These are phyloP conservation scores for Kokia cookei DNA, from an alignment of 441 rosid species.

Conservation along the genomic window DNA sequence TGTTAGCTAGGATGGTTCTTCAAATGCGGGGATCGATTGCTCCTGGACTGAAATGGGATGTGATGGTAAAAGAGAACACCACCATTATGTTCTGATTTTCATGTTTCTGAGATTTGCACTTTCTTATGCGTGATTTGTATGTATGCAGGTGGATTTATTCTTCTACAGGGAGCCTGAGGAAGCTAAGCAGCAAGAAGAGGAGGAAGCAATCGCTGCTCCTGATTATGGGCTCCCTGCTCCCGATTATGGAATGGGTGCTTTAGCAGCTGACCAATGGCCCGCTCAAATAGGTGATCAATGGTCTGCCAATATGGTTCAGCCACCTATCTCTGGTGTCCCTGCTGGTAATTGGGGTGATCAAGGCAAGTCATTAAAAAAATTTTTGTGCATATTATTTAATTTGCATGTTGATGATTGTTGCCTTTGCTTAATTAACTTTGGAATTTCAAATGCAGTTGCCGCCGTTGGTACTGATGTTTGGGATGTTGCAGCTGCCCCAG, in stretches of 20 bases:
- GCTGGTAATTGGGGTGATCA: slow-evolving; percentile 36
- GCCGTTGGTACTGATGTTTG: slow-evolving; percentile 27
- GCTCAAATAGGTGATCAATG: slow-evolving; percentile 45
- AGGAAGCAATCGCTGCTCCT: slow-evolving; percentile 36
- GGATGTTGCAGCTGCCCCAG: slow-evolving; percentile 41
- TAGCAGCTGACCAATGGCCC: slow-evolving; percentile 40
- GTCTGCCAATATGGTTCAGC: slow-evolving; percentile 38
- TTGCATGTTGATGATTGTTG: not conserved
- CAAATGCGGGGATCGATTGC: slow-evolving; percentile 94
- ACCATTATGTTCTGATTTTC: not conserved
- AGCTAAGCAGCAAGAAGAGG: slow-evolving; percentile 62
- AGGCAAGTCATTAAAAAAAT: slow-evolving; percentile 2
- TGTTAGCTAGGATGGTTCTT: slow-evolving; percentile 88
- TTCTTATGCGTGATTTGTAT: not conserved
- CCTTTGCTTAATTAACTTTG: not conserved
- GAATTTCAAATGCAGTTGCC: not conserved
- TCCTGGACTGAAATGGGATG: slow-evolving; percentile 85
- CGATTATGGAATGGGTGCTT: slow-evolving; percentile 29
- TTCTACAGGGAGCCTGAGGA: slow-evolving; percentile 95
- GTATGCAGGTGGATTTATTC: slow-evolving; percentile 74
- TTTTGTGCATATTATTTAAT: not conserved
- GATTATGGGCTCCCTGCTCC: slow-evolving; percentile 38
- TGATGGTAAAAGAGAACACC: slow-evolving; percentile 49
- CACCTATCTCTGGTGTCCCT: slow-evolving; percentile 47
- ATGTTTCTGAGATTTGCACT: not conserved